Percentiles rank a stretch among this genome's conserved stretches.
These are phyloP conservation scores for Xylaria arbuscula DNA, from an alignment of 2,329 filamentous ascomycete genomes.

Conservation along the genomic window DNA sequence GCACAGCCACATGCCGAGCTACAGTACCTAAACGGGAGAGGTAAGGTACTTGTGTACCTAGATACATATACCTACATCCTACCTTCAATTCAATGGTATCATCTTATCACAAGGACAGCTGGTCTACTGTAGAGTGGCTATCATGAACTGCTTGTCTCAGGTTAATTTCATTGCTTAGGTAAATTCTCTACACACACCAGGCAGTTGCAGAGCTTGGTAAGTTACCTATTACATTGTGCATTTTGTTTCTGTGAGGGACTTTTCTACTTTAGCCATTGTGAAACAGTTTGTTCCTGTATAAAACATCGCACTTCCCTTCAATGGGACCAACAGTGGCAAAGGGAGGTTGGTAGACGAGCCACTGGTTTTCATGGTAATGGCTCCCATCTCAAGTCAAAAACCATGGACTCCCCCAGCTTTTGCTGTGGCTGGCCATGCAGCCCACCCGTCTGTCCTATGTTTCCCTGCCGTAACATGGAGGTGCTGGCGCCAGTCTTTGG, in stretches of 20 bases:
- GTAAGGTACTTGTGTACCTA: neutral
- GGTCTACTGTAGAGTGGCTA: neutral
- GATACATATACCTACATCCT: slow-evolving; percentile 4
- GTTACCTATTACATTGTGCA: neutral
- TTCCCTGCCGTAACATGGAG: slow-evolving; percentile 1
- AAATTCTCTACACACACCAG: neutral
- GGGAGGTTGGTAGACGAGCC: neutral
- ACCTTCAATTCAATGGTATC: no score
- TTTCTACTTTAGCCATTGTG: neutral
- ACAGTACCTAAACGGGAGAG: neutral
- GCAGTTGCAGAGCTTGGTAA: neutral
- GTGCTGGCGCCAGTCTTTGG: slow-evolving; percentile 1
- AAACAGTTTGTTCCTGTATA: neutral
- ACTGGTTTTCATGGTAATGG: neutral
- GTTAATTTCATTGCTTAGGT: neutral
- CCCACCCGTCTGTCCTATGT: neutral
- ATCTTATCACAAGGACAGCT: slow-evolving; percentile 20
- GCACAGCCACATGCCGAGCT: slow-evolving; percentile 20
- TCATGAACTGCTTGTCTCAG: neutral
- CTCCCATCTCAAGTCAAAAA: neutral
- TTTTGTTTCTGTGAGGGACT: neutral
- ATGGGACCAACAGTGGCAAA: neutral
- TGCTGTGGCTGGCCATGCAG: neutral
- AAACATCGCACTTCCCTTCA: slow-evolving; percentile 15
- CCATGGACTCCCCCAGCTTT: neutral